Base-by-base conservation (phyloP, 306 rosid species). In the Malus orientalis region DNA sequence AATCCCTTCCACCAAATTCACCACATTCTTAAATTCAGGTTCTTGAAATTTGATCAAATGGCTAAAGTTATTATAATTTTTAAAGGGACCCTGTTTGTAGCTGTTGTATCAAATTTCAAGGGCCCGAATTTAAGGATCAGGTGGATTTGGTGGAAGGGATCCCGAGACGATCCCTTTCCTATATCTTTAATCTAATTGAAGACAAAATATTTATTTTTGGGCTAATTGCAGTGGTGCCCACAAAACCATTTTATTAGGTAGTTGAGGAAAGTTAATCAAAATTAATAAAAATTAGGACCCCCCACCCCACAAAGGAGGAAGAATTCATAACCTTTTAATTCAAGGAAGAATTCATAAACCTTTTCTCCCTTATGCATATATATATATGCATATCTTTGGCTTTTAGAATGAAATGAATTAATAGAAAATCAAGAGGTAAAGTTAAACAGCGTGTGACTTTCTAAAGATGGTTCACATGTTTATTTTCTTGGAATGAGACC, bases 1-100 rank as follows among this genome's bases (percentile, higher is more conserved):
- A 27, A 27, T 27, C 29, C 0, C 3, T 27, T 27, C 29, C 29
- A 27, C 29, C 29, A 27, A 27, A 27, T 1, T 1, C 29, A 27
- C 2, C 29, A 1, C 1, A 27, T 27, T 2, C 29, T 2, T 0
- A 27, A 27, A 27, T 27, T 2, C 2, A 0, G 0, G 3, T 2
- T 2, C 29, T 27, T 27, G 29, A 27, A 27, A 27, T 27, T 27
- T 27, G 3, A 27, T 27, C 29, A 0, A 27, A 27, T 2, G 3
- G 3, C 29, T 27, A 27, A 27, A 2, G 3, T 27, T 27, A 27
- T 27, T 27, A 27, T 27, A 27, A 27, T 0, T 27, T 27, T 27
- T 27, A 27, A 27, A 27, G 29, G 29, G 29, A 2, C 3, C 0
- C 29, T 27, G 3, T 27, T 27, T 27, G 29, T 27, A 27, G 3